Evolutionary conservation across 129 eudicot species (phyloP).

Genomic region (Sambucus nigra): DNA sequence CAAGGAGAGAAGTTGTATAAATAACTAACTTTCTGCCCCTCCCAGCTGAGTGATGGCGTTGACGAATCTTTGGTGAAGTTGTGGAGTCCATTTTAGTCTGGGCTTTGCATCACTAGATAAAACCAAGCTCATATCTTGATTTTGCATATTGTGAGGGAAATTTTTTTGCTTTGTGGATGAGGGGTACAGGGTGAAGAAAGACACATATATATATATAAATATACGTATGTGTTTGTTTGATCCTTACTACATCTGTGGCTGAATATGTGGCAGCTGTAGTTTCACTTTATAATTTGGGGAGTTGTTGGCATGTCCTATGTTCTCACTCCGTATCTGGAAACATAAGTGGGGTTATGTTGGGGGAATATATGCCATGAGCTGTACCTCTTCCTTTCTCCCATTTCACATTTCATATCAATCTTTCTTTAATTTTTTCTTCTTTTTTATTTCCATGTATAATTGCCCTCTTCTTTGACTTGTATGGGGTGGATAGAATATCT

Average conservation of each 20-base stretch:
- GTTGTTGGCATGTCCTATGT: constrained; percentile 45
- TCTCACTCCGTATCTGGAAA: constrained; percentile 96
- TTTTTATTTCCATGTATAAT: constrained; percentile 6
- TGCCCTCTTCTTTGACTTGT: constrained; percentile 75
- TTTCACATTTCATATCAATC: constrained; percentile 41
- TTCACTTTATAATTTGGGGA: constrained; percentile 27
- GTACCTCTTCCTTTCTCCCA: constrained; percentile 46
- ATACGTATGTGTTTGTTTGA: neutral
- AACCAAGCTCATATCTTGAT: constrained; percentile 56
- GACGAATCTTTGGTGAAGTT: constrained; percentile 70
- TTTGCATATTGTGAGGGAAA: constrained; percentile 44
- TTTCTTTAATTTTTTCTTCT: constrained; percentile 16
- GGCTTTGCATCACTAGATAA: constrained; percentile 93
- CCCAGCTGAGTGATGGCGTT: constrained; percentile 73
- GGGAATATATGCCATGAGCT: constrained; percentile 94
- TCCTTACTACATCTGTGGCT: constrained; percentile 1
- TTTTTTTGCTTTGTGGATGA: constrained; percentile 30
- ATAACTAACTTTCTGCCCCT: constrained; percentile 76
- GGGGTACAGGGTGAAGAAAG: constrained; percentile 2
- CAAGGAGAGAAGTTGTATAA: neutral
- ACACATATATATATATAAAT: constrained; percentile 6
- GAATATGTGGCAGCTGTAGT: constrained; percentile 19
- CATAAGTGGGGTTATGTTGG: constrained; percentile 78
- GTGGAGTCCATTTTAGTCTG: constrained; percentile 85
- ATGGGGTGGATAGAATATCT: constrained; percentile 76